phyloP scores from a whole-genome alignment of 805 yeast species.

The Myxozyma mucilagina region DNA sequence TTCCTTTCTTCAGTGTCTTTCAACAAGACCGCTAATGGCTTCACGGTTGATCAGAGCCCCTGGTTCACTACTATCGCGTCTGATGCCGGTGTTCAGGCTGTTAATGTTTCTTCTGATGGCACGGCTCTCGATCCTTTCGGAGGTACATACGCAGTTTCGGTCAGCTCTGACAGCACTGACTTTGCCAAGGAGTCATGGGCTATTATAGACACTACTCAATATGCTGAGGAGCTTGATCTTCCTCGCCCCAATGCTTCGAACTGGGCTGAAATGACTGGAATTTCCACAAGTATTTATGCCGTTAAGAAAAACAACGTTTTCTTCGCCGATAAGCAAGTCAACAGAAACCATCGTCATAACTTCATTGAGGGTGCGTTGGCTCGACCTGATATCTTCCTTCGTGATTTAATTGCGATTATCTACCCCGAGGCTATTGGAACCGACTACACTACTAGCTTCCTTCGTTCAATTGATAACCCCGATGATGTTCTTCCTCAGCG shows the following conservation, averaged over 20 bases:
- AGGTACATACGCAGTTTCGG: neutral
- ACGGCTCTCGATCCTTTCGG: neutral
- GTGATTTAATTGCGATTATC: neutral
- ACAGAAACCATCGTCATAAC: slow-evolving; percentile 9
- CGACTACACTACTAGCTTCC: neutral
- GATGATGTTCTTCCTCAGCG: slow-evolving; percentile 10
- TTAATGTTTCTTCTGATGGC: slow-evolving; percentile 4
- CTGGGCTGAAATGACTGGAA: slow-evolving; percentile 3
- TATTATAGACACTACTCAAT: slow-evolving; percentile 11
- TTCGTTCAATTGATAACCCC: neutral
- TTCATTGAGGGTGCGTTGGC: slow-evolving; percentile 2
- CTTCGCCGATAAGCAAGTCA: slow-evolving; percentile 3
- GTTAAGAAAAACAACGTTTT: slow-evolving; percentile 4
- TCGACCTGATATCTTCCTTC: slow-evolving; percentile 6
- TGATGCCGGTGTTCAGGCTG: slow-evolving; percentile 20
- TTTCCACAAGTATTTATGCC: slow-evolving; percentile 1
- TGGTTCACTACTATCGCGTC: slow-evolving; percentile 10
- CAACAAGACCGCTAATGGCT: neutral
- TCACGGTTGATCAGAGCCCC: slow-evolving; percentile 2
- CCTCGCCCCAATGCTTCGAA: neutral
- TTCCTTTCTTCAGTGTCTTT: slow-evolving; percentile 4
- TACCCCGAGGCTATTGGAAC: neutral
- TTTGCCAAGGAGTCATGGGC: slow-evolving; percentile 19
- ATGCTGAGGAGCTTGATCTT: slow-evolving; percentile 1
- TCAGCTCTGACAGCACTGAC: neutral